phyloP scores from a whole-genome alignment of 1,284 basidiomycete species.

The Exobasidium cylindrosporum region DNA sequence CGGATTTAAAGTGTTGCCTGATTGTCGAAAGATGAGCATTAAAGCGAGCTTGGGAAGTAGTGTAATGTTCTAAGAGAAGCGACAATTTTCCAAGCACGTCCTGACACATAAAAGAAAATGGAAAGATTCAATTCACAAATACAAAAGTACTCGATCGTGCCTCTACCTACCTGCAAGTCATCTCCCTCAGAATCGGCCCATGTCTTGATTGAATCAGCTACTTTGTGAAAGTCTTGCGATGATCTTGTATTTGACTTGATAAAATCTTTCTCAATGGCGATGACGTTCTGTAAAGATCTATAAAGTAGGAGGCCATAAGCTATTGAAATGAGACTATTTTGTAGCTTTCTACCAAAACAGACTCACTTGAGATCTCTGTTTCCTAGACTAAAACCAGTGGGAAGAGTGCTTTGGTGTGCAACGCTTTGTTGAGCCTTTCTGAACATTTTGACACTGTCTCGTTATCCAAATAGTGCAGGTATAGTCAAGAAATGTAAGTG shows the following conservation, averaged over 20 bases:
- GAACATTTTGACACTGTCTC: slow-evolving; percentile 34
- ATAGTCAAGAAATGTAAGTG: too few species aligned
- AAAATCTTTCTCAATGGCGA: slow-evolving; percentile 80
- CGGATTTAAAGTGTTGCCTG: slow-evolving; percentile 63
- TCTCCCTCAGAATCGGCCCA: slow-evolving; percentile 86
- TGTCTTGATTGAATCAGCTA: slow-evolving; percentile 69
- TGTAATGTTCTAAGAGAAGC: slow-evolving; percentile 69
- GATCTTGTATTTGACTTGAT: slow-evolving; percentile 69
- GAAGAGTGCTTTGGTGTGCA: slow-evolving; percentile 73
- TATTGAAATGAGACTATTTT: background rate
- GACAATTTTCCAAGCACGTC: slow-evolving; percentile 74
- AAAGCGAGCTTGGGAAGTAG: slow-evolving; percentile 69
- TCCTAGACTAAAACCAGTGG: slow-evolving; percentile 62
- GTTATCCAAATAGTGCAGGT: too few species aligned
- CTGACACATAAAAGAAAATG: slow-evolving; percentile 55
- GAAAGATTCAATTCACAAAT: slow-evolving; percentile 60
- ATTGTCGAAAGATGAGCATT: slow-evolving; percentile 72
- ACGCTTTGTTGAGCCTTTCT: slow-evolving; percentile 58
- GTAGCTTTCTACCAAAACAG: background rate
- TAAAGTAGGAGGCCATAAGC: background rate
- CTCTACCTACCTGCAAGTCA: slow-evolving; percentile 61
- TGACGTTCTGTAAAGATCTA: slow-evolving; percentile 78
- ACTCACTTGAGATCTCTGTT: slow-evolving; percentile 68
- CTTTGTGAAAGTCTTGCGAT: slow-evolving; percentile 67
- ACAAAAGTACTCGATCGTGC: too few species aligned